Base-by-base conservation (phyloP, 805 yeast genomes). In the Blastobotrys attinorum region DNA sequence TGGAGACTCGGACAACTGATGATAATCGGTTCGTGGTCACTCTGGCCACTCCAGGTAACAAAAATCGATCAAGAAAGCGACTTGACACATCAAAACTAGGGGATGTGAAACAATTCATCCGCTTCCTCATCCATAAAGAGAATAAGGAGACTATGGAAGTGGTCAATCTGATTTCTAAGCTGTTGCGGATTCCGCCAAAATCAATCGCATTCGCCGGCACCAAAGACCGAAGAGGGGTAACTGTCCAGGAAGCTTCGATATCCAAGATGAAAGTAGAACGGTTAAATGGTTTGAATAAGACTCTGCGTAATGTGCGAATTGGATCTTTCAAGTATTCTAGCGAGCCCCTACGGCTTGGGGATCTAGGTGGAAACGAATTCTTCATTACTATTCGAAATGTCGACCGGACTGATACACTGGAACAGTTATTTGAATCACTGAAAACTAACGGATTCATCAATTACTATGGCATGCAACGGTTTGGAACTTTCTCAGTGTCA, bases 61-160 rank as follows among this genome's bases (percentile, higher is more conserved):
- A 58, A 58, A 16, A 64, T 55, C 45, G 70, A 69, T 50, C 57
- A 60, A 41, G 64, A 66, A 47, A 66, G 57, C 46, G 45, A 42
- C 45, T 47, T 21, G 55, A 52, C 38, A 52, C 53, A 25, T 44
- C 47, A 7, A 44, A 46, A 0, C 70, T 83, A 45, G 97, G 96
- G 2, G 78, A 81, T 22, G 69, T 72, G 45, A 79, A 80, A 52
- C 73, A 76, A 36, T 85, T 66, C 61, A 65, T 89, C 37, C 89
- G 83, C 56, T 82, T 89, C 57, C 77, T 83, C 10, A 67, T 92
- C 22, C 88, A 85, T 68, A 92, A 92, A 61, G 97, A 92, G 59
- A 92, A 92, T 65, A 84, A 89, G 60, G 99, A 92, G 54, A 89
- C 99, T 1, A 86, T 92, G 96, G 97, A 92, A 65, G 92, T 86